Conservation (phyloP, 1,139 yeast species). For the Kurtzmaniella natalensis region DNA sequence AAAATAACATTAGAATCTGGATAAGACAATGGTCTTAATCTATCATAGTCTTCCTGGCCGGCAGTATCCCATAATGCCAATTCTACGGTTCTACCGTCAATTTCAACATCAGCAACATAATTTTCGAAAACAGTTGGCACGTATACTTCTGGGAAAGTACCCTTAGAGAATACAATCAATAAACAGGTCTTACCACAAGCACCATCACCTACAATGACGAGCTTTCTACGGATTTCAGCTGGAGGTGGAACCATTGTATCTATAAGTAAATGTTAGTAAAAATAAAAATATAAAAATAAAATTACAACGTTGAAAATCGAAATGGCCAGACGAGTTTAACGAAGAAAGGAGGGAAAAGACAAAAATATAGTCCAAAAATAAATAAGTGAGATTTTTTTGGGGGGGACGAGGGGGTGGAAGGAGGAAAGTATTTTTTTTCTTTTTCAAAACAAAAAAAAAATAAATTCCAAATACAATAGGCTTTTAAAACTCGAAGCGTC, state of each 20-base stretch:
- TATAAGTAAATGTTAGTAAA: neutral
- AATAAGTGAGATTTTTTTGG: too few relatives aligned
- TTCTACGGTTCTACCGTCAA: constrained; percentile 90
- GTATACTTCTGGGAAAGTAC: constrained; percentile 93
- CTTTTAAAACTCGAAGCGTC: too few relatives aligned
- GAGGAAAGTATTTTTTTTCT: too few relatives aligned
- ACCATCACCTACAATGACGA: constrained; percentile 86
- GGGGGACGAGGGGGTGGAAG: too few relatives aligned
- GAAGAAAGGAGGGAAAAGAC: too few relatives aligned
- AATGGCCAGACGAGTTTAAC: too few relatives aligned
- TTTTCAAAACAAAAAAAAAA: too few relatives aligned
- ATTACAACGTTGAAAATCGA: too few relatives aligned
- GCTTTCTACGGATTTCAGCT: constrained; percentile 71
- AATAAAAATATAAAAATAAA: too few relatives aligned
- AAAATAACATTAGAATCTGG: constrained; percentile 91
- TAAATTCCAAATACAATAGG: too few relatives aligned
- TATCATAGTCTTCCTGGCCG: constrained; percentile 96
- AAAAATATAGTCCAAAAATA: too few relatives aligned
- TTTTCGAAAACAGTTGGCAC: constrained; percentile 95
- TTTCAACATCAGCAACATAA: constrained; percentile 91
- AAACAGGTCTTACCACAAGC: constrained; percentile 85
- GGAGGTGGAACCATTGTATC: constrained; percentile 40
- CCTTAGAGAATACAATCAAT: constrained; percentile 84
- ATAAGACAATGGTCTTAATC: constrained; percentile 88
- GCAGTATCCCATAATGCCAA: constrained; percentile 98